A percentile compares a stretch with the other conserved stretches of the same genome.
These are phyloP conservation scores for Berkeleyomyces basicola DNA, from an alignment of 2,329 filamentous ascomycete genomes.

Conservation along the genomic window DNA sequence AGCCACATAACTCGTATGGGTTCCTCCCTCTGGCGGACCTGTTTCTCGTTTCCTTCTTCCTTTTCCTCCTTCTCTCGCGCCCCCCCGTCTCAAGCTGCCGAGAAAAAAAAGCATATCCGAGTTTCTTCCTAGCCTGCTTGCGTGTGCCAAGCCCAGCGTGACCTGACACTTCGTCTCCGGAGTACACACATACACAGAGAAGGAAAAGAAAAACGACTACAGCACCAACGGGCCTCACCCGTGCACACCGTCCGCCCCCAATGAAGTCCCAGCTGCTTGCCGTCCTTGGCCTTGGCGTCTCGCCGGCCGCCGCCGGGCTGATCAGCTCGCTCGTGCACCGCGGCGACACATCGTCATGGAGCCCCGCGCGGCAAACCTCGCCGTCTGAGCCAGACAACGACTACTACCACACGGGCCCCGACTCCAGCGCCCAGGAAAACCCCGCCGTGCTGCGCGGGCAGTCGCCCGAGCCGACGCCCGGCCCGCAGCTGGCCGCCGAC, in stretches of 20 bases:
- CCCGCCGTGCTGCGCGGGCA: slow-evolving; percentile 13
- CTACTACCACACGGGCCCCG: not conserved
- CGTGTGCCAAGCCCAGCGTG: too few species aligned
- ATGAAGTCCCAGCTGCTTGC: not conserved
- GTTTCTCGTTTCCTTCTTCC: too few species aligned
- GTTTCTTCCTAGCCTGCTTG: too few species aligned
- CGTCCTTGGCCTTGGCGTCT: not conserved
- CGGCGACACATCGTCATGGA: slow-evolving; percentile 18
- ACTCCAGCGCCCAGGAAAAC: not conserved
- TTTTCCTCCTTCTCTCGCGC: too few species aligned
- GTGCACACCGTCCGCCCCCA: not conserved
- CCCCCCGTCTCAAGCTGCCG: too few species aligned
- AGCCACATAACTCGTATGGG: too few species aligned
- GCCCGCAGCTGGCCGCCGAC: slow-evolving; percentile 20
- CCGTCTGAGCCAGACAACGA: slow-evolving; percentile 8
- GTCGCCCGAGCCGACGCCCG: slow-evolving; percentile 21
- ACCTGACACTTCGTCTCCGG: not conserved
- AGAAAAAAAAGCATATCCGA: too few species aligned
- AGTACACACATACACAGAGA: not conserved
- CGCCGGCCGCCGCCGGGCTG: slow-evolving; percentile 17
- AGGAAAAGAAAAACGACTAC: not conserved
- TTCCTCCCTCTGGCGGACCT: too few species aligned
- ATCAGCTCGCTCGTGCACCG: slow-evolving; percentile 15
- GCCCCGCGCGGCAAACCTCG: slow-evolving; percentile 19
- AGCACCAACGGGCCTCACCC: not conserved